phyloP scores from a whole-genome alignment of 495 filamentous ascomycete genomes.

The Penicillium crystallinum region DNA sequence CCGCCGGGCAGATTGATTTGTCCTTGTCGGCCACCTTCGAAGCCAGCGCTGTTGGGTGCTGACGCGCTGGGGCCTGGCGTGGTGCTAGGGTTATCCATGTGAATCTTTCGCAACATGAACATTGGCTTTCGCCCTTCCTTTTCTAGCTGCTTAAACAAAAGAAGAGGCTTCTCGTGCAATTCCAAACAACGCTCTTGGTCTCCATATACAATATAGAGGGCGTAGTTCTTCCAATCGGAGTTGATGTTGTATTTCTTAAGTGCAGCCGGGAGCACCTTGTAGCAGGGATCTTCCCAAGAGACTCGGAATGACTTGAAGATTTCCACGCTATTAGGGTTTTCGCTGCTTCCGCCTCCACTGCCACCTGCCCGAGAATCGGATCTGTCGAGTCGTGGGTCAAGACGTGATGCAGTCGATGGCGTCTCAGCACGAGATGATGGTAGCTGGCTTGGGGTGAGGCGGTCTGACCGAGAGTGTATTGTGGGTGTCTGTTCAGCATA shows the following conservation, averaged over 20 bases:
- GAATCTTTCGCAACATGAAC: conserved; percentile 86
- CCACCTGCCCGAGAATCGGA: conserved; percentile 49
- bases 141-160: conserved; percentile 94
- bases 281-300: conserved; percentile 94
- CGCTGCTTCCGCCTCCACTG: conserved; percentile 5
- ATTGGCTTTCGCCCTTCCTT: conserved; percentile 96
- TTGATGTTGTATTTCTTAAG: conserved; percentile 98
- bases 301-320: conserved; percentile 99
- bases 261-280: conserved; percentile 93
- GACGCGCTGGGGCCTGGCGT: conserved; percentile 18
- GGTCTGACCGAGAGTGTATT: conserved; percentile 28
- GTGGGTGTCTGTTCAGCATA: conserved; percentile 39
- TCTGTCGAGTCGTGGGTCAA: conserved; percentile 19
- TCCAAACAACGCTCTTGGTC: conserved; percentile 94
- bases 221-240: conserved; percentile 93
- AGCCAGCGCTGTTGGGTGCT: conserved; percentile 40
- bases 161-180: conserved; percentile 85
- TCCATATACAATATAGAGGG: conserved; percentile 94
- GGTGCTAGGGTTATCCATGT: conserved; percentile 25
- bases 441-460: conserved; percentile 37
- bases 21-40: conserved; percentile 33
- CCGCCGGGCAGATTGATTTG: conserved; percentile 44
- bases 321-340: conserved; percentile 58
- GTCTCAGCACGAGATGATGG: conserved; percentile 34
- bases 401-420: conserved; percentile 19